Base-by-base conservation (phyloP, 495 filamentous ascomycete species). In the Penicillium herquei region DNA sequence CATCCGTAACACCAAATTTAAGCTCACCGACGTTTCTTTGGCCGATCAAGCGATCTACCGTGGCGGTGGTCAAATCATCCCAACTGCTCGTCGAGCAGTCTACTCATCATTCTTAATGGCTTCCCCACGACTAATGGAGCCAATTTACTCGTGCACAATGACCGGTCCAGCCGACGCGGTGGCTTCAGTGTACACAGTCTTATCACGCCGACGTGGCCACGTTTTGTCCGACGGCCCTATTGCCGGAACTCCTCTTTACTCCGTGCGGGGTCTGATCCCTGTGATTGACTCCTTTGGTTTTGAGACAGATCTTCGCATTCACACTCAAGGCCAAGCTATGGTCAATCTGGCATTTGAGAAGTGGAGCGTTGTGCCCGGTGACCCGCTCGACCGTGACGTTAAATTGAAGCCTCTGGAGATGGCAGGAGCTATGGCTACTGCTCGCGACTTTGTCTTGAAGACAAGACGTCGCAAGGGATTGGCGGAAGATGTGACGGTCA, bases 221-320 rank as follows among this genome's bases (percentile, higher is more conserved):
- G 94, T 98, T 17, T 80, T 98, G 30, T 85, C 87, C 17, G 94
- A 98, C 69, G 91, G 90, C 0, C 92, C 94, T 6, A 91, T 98
- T 61, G 91, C 92, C 5, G 94, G 94, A 7, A 98, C 95, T 1
- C 93, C 91, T n/a, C 80, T 98, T 11, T 98, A 98, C 74, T 84
- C 86, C 11, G 91, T 97, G 31, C 87, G 83, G 54, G 94, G 94
- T 2, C 78, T 96, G 21, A 88, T 98, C 46, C 94, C 94, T 1
- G 94, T 98, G 34, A 95, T 98, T 62, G 94, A 98, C 74, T 88
- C 84, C 10, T 98, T 98, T 66, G 94, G 94, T 7, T 97, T 98
- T 70, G 94, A 98, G 73, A 98, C 94, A 3, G 94, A 98, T 74
- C 79, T 98, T 40, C 78, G 94, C 46, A 98, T 98, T 62, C 92